phyloP scores from a whole-genome alignment of 164 flowering plant genomes.

The Nymphaea thermarum region DNA sequence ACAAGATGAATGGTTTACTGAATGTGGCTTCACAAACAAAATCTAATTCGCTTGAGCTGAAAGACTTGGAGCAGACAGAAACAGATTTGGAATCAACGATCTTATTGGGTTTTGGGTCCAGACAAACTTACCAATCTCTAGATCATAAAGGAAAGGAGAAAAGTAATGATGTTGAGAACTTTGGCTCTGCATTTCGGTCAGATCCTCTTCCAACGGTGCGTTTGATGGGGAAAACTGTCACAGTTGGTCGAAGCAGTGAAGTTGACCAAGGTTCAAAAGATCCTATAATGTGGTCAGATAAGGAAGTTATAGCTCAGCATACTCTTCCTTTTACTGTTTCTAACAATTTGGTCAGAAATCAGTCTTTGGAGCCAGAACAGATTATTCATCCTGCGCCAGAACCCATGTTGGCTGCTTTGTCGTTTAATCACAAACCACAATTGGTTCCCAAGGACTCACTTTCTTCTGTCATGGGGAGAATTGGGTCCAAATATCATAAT shows the following conservation, averaged over 20 bases:
- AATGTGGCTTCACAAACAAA: background rate
- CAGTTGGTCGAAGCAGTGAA: slow-evolving; percentile 28
- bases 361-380: slow-evolving; percentile 19
- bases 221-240: slow-evolving; percentile 67
- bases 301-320: slow-evolving; percentile 28
- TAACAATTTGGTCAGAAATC: slow-evolving; percentile 7
- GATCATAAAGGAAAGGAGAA: slow-evolving; percentile 11
- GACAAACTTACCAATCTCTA: slow-evolving; percentile 14
- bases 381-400: slow-evolving; percentile 9
- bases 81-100: slow-evolving; percentile 16
- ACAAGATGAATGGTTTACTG: background rate
- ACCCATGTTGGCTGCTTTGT: slow-evolving; percentile 12
- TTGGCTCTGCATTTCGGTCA: slow-evolving; percentile 8
- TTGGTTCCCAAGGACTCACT: slow-evolving; percentile 6
- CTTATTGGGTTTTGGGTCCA: slow-evolving; percentile 6
- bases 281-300: slow-evolving; percentile 34
- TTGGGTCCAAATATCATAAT: slow-evolving; percentile 1
- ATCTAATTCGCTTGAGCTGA: background rate
- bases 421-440: slow-evolving; percentile 12
- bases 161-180: slow-evolving; percentile 9
- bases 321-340: slow-evolving; percentile 3
- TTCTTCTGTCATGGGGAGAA: background rate
- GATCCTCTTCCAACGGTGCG: slow-evolving; percentile 40
- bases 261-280: slow-evolving; percentile 19
- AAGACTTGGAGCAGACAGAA: slow-evolving; percentile 7